Evolutionary conservation across 352 stramenopile species (phyloP).

Genomic region (Aphanomyces invadans): DNA sequence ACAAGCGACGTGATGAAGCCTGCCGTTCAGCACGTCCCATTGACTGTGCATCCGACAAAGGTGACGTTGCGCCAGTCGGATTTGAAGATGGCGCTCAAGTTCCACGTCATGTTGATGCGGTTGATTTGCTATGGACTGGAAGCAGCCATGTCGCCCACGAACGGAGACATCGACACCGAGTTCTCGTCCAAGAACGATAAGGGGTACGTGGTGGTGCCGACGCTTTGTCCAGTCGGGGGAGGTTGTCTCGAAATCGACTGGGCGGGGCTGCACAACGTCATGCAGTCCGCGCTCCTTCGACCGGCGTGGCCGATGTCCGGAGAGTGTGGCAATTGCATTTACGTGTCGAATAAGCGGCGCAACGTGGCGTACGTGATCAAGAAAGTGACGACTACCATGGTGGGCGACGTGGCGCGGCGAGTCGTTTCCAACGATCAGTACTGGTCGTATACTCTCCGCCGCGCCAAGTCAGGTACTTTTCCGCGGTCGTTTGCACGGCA

Average conservation of each 20-base stretch:
- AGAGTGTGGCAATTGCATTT: slow-evolving; percentile 35
- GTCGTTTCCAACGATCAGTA: slow-evolving; percentile 41
- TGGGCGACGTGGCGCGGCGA: slow-evolving; percentile 36
- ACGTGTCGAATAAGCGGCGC: slow-evolving; percentile 51
- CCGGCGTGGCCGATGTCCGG: slow-evolving; percentile 57
- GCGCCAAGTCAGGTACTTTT: slow-evolving; percentile 25
- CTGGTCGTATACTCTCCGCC: slow-evolving; percentile 56
- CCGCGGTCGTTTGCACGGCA: too few species aligned
- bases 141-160: slow-evolving; percentile 51
- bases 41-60: slow-evolving; percentile 40
- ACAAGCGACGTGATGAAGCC: slow-evolving; percentile 67
- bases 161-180: slow-evolving; percentile 60
- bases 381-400: slow-evolving; percentile 32
- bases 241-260: slow-evolving; percentile 39
- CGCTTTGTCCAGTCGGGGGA: slow-evolving; percentile 15
- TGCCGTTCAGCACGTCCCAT: slow-evolving; percentile 45
- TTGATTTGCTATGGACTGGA: slow-evolving; percentile 68
- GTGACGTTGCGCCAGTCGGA: slow-evolving; percentile 48
- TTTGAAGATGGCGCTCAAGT: slow-evolving; percentile 53
- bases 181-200: slow-evolving; percentile 86
- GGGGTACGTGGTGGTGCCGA: slow-evolving; percentile 73
- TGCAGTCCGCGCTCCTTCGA: slow-evolving; percentile 51
- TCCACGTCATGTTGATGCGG: slow-evolving; percentile 73
- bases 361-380: slow-evolving; percentile 71
- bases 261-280: slow-evolving; percentile 53